phyloP scores from a whole-genome alignment of 2,329 filamentous ascomycete species.

The Scleromitrula shiraiana region DNA sequence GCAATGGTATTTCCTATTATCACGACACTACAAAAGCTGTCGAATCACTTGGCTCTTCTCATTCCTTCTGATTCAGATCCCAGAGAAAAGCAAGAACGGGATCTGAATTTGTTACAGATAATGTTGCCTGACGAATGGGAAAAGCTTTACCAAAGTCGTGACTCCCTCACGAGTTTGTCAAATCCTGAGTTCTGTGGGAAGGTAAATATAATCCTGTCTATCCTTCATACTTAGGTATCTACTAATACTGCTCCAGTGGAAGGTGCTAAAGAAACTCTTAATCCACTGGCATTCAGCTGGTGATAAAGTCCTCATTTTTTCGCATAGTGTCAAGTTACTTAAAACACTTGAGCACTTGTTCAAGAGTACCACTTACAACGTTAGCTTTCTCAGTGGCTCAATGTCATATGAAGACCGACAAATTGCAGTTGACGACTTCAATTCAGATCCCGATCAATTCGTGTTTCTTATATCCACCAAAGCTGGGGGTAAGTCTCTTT shows the following conservation, averaged over 20 bases:
- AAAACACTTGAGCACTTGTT: constrained; percentile 81
- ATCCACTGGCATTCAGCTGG: constrained; percentile 84
- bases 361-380: constrained; percentile 78
- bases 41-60: constrained; percentile 86
- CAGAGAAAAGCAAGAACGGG: constrained; percentile 67
- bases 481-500: constrained; percentile 52
- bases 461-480: constrained; percentile 94
- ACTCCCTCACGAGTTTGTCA: constrained; percentile 71
- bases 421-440: constrained; percentile 80
- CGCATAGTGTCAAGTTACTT: constrained; percentile 79
- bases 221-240: background rate
- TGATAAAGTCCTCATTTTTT: constrained; percentile 94
- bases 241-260: constrained; percentile 52
- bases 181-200: constrained; percentile 94
- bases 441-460: constrained; percentile 77
- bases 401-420: constrained; percentile 79
- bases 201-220: constrained; percentile 8
- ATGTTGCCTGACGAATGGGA: constrained; percentile 71
- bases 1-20: constrained; percentile 79
- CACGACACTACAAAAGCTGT: constrained; percentile 72
- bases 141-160: constrained; percentile 63
- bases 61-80: constrained; percentile 60
- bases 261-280: constrained; percentile 75
- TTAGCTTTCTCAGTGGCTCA: constrained; percentile 82
- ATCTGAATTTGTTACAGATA: constrained; percentile 63